These are phyloP conservation scores for Metschnikowia peoriensis DNA, from an alignment of 805 yeast species.

Conservation along the genomic window DNA sequence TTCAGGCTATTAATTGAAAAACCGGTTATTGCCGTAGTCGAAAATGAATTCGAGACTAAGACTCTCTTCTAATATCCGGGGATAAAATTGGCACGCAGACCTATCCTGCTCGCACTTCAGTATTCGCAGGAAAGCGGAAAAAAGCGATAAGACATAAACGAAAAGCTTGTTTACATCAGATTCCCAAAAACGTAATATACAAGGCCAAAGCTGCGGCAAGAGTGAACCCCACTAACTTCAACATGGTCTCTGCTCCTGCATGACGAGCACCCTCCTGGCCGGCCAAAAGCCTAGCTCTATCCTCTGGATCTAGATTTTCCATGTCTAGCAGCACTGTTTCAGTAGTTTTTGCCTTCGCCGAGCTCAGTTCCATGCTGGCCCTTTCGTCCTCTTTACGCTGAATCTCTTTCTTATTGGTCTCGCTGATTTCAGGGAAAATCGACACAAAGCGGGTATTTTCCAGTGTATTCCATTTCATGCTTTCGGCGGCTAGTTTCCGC, in stretches of 20 bases:
- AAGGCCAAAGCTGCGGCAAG: slow-evolving; percentile 34
- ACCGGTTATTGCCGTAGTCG: no score
- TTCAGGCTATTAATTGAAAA: no score
- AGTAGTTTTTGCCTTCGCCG: neutral
- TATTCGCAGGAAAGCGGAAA: neutral
- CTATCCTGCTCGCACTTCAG: no score
- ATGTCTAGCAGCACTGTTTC: slow-evolving; percentile 25
- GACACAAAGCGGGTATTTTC: slow-evolving; percentile 55
- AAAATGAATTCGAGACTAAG: no score
- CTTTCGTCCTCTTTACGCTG: slow-evolving; percentile 19
- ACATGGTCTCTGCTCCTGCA: slow-evolving; percentile 9
- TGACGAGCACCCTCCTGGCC: slow-evolving; percentile 11
- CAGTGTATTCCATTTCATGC: slow-evolving; percentile 57
- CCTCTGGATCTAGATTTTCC: slow-evolving; percentile 62
- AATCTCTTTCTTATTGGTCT: slow-evolving; percentile 38
- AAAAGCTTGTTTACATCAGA: neutral
- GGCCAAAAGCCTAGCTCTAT: slow-evolving; percentile 46
- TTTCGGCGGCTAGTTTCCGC: slow-evolving; percentile 53
- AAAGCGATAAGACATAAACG: no score
- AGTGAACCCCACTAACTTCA: slow-evolving; percentile 29
- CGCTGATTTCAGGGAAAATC: slow-evolving; percentile 70
- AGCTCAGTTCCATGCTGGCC: slow-evolving; percentile 7
- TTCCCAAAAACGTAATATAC: slow-evolving; percentile 16
- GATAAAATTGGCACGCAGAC: no score
- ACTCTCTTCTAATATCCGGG: no score